A percentile compares a stretch with the other conserved stretches of the same genome.
These are phyloP conservation scores for Termitomyces sp. DNA, from an alignment of 768 basidiomycete species.

Conservation along the genomic window DNA sequence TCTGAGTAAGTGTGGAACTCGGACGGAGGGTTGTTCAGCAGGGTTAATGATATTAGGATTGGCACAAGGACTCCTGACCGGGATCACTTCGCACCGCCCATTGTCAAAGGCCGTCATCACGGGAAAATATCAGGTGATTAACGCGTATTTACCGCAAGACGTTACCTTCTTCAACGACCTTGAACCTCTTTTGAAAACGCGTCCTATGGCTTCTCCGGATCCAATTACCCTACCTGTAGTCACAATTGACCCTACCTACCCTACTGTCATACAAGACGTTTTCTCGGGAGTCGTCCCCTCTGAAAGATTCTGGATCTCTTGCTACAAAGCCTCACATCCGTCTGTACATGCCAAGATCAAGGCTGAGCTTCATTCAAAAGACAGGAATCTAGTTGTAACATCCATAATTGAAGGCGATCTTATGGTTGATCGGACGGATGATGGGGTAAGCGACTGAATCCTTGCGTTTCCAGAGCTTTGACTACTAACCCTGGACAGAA, in stretches of 20 bases:
- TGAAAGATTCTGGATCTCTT: slow-evolving; percentile 73
- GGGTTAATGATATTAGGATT: too few relatives aligned
- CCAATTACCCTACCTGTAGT: slow-evolving; percentile 40
- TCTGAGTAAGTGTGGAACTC: too few relatives aligned
- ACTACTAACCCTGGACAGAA: slow-evolving; percentile 14
- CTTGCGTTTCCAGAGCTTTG: neutral
- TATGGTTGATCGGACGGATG: slow-evolving; percentile 24
- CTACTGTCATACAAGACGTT: slow-evolving; percentile 58
- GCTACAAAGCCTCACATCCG: slow-evolving; percentile 46
- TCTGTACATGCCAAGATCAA: slow-evolving; percentile 64
- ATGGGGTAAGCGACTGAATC: slow-evolving; percentile 18
- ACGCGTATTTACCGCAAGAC: too few relatives aligned
- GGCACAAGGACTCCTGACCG: too few relatives aligned
- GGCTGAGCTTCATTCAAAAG: slow-evolving; percentile 45
- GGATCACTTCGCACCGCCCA: too few relatives aligned
- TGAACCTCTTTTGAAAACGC: neutral
- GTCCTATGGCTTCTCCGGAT: slow-evolving; percentile 1
- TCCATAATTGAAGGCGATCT: slow-evolving; percentile 42
- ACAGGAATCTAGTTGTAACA: slow-evolving; percentile 43
- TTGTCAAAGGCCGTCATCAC: too few relatives aligned
- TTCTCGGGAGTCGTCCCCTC: slow-evolving; percentile 44
- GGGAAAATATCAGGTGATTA: too few relatives aligned
- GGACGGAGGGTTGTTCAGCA: too few relatives aligned
- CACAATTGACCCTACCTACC: slow-evolving; percentile 57
- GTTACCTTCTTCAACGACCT: neutral